Percentiles rank a stretch among this genome's conserved stretches.
Conservation (phyloP, 768 basidiomycete species). For the Pleurotus ostreatus region DNA sequence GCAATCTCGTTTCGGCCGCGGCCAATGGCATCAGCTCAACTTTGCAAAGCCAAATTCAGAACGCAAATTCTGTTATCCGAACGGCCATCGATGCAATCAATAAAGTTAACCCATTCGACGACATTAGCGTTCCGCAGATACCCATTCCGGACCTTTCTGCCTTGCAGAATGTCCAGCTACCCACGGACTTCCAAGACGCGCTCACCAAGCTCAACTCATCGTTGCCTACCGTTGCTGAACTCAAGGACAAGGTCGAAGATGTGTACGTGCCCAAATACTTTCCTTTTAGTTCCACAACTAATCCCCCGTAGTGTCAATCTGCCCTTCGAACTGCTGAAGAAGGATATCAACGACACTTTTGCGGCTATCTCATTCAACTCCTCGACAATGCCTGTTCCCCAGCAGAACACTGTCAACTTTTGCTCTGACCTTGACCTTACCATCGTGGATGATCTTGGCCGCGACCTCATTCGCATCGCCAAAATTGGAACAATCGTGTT, state of each 20-base stretch:
- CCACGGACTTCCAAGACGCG: constrained; percentile 68
- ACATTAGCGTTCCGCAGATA: constrained; percentile 70
- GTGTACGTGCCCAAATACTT: constrained; percentile 46
- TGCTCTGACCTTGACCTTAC: constrained; percentile 79
- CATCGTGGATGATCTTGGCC: constrained; percentile 81
- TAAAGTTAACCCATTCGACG: constrained; percentile 67
- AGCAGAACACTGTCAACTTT: constrained; percentile 63
- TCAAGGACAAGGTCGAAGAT: constrained; percentile 63
- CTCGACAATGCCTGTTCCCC: constrained; percentile 73
- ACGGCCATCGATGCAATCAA: constrained; percentile 66
- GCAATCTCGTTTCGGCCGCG: constrained; percentile 57
- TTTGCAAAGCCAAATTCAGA: constrained; percentile 67
- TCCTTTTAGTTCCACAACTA: background rate
- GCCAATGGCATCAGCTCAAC: constrained; percentile 58
- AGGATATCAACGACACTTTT: constrained; percentile 88
- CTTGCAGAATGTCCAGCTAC: constrained; percentile 77
- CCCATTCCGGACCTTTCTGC: constrained; percentile 68
- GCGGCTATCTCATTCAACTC: constrained; percentile 67
- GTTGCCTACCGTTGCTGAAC: constrained; percentile 71
- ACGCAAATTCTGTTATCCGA: constrained; percentile 67
- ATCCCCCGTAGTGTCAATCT: constrained; percentile 56
- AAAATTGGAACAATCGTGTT: constrained; percentile 78
- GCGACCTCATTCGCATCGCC: constrained; percentile 72
- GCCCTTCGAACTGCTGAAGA: constrained; percentile 85
- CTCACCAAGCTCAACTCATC: constrained; percentile 76